phyloP scores from a whole-genome alignment of 345 rosid genomes.

The Garcia nutans region DNA sequence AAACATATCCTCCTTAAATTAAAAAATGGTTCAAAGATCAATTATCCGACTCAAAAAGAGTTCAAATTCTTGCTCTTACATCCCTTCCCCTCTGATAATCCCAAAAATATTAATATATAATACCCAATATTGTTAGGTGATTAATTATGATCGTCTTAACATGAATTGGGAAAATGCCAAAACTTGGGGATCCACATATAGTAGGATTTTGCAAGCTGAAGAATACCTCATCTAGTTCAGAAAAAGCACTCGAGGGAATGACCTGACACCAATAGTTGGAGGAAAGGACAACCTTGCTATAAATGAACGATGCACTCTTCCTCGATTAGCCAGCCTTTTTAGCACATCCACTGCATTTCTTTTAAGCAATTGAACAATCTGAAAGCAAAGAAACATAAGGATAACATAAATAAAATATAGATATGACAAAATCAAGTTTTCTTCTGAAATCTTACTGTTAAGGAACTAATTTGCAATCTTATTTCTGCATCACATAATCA shows the following conservation, averaged over 20 bases:
- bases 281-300: neutral
- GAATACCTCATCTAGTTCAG: neutral
- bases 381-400: neutral
- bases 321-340: neutral
- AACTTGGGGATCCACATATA: neutral
- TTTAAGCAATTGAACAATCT: neutral
- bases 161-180: neutral
- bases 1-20: neutral
- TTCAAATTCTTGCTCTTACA: too few species aligned
- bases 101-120: too few species aligned
- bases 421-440: neutral
- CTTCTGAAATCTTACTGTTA: neutral
- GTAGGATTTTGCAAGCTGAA: neutral
- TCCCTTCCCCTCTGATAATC: too few species aligned
- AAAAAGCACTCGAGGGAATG: neutral
- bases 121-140: too few species aligned
- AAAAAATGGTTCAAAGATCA: too few species aligned
- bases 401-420: neutral
- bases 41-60: too few species aligned
- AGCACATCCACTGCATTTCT: neutral
- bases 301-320: neutral
- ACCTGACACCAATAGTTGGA: neutral
- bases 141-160: neutral
- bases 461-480: too few species aligned
- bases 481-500: neutral